A percentile compares a stretch with the other conserved stretches of the same genome.
phyloP scores from a whole-genome alignment of 2,329 filamentous ascomycete species.

The Bipolaris zeicola region DNA sequence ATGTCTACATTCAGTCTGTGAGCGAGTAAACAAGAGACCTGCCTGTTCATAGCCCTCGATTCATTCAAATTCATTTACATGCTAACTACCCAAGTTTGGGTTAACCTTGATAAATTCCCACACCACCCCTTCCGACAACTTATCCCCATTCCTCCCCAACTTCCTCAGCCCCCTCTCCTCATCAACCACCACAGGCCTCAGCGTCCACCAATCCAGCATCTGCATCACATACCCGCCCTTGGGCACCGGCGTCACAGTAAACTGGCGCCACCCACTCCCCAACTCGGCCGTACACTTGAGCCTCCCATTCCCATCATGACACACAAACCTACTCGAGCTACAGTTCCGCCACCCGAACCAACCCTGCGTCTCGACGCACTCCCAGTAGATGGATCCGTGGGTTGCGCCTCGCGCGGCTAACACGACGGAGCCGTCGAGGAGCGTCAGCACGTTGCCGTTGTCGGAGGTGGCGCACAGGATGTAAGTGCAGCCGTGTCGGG shows the following conservation, averaged over 20 bases:
- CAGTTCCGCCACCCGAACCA: conserved; percentile 15
- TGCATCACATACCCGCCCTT: conserved; percentile 18
- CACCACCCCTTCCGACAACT: conserved; percentile 14
- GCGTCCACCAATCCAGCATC: conserved; percentile 20
- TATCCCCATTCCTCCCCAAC: conserved; percentile 12
- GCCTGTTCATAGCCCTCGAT: too few species aligned
- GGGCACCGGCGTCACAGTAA: conserved; percentile 15
- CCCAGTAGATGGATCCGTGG: conserved; percentile 13
- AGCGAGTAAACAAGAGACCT: too few species aligned
- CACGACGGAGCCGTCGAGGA: conserved; percentile 13
- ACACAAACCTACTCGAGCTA: conserved; percentile 9
- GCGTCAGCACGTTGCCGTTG: conserved; percentile 11
- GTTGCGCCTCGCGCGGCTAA: conserved; percentile 2
- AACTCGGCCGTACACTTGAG: conserved; percentile 11
- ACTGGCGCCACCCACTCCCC: conserved; percentile 3
- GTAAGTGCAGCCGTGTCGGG: conserved; percentile 8
- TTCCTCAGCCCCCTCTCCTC: conserved; percentile 5
- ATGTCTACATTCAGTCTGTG: too few species aligned
- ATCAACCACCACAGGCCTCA: conserved; percentile 14
- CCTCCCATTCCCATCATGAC: conserved; percentile 7
- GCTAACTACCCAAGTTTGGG: neutral
- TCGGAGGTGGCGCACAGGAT: conserved; percentile 14
- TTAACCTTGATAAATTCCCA: conserved; percentile 7
- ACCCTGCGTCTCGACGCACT: conserved; percentile 13
- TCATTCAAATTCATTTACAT: neutral